phyloP scores from a whole-genome alignment of 139 green algal genomes.

The Chlamydomonas applanata region DNA sequence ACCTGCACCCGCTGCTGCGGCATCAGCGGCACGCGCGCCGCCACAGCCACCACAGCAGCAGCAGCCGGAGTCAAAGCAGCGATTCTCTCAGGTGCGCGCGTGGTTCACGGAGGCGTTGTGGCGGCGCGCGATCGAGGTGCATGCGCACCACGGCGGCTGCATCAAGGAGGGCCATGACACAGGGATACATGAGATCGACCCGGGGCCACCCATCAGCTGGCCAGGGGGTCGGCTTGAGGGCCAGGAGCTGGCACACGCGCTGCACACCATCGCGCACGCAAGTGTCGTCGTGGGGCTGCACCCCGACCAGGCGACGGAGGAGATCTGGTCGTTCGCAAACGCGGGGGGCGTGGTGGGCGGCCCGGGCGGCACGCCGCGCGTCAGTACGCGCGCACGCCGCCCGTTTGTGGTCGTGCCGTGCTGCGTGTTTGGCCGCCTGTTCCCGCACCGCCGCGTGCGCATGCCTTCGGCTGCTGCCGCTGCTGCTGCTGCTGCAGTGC shows the following conservation, averaged over 20 bases:
- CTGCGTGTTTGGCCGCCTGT: conserved; percentile 60
- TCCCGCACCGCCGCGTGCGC: conserved; percentile 34
- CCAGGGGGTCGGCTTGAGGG: too few species aligned
- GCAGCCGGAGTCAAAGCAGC: neutral
- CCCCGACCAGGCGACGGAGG: conserved; percentile 59
- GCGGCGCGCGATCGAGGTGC: conserved; percentile 6
- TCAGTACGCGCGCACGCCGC: neutral
- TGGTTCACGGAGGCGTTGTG: conserved; percentile 25
- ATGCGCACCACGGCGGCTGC: neutral
- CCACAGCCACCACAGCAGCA: neutral
- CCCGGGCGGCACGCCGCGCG: neutral
- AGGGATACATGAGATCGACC: too few species aligned
- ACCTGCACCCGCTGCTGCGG: too few species aligned
- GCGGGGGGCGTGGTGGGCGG: neutral
- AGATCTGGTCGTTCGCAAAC: conserved; percentile 45
- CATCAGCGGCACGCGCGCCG: too few species aligned
- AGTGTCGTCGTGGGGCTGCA: conserved; percentile 50
- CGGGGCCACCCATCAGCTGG: too few species aligned
- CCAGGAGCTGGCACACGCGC: too few species aligned
- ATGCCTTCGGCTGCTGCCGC: neutral
- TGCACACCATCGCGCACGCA: neutral
- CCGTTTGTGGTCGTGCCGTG: conserved; percentile 62
- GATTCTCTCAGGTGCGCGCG: conserved; percentile 12
- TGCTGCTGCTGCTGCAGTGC: too few species aligned
- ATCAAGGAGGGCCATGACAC: too few species aligned